Conservation (phyloP, 768 basidiomycete genomes). For the Pleurotus tuber-regium region DNA sequence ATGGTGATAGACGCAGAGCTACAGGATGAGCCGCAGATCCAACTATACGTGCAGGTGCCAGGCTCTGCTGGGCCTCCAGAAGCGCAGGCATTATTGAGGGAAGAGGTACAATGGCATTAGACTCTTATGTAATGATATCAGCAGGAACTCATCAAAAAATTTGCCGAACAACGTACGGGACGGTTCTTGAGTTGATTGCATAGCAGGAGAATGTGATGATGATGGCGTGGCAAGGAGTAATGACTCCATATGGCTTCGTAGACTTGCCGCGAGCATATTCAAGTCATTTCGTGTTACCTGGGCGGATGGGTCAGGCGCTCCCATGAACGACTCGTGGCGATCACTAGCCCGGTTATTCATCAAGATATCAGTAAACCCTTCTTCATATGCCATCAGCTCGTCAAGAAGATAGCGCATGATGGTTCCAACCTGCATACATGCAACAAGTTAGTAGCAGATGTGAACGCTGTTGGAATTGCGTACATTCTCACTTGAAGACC, state of each 20-base stretch:
- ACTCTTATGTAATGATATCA: neutral
- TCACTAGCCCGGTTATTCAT: slow-evolving; percentile 16
- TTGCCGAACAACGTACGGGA: neutral
- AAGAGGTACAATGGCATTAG: neutral
- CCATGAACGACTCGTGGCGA: slow-evolving; percentile 23
- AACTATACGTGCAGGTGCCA: neutral
- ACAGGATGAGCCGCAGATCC: neutral
- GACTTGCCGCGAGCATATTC: neutral
- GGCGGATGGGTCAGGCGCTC: slow-evolving; percentile 9
- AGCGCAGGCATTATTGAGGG: neutral
- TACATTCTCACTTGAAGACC: slow-evolving; percentile 21
- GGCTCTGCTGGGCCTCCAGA: neutral
- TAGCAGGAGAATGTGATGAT: too few relatives aligned
- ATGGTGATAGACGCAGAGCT: neutral
- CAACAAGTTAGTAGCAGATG: too few relatives aligned
- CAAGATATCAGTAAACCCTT: slow-evolving; percentile 22
- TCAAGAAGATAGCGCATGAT: slow-evolving; percentile 28
- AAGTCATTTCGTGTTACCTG: slow-evolving; percentile 12
- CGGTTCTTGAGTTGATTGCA: neutral
- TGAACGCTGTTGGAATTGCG: too few relatives aligned
- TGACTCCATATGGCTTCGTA: neutral
- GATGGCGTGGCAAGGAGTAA: slow-evolving; percentile 1
- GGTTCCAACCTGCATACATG: slow-evolving; percentile 21
- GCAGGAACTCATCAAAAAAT: neutral
- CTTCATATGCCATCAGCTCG: slow-evolving; percentile 26